A percentile compares a stretch with the other conserved stretches of the same genome.
These are phyloP conservation scores for Cerrena zonata DNA, from an alignment of 1,284 basidiomycete genomes.

Conservation along the genomic window DNA sequence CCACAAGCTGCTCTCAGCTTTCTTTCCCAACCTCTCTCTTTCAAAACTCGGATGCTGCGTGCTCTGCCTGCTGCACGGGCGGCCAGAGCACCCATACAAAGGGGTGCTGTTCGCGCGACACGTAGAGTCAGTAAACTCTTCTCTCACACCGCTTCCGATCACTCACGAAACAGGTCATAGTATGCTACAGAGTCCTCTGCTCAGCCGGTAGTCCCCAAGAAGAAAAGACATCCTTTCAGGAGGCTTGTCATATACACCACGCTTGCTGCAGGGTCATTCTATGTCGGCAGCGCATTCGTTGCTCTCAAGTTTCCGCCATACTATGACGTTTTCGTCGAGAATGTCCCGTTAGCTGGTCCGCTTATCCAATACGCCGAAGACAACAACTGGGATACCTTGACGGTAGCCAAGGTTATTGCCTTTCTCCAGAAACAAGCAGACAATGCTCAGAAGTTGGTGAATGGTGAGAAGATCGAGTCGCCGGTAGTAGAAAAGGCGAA, in stretches of 20 bases:
- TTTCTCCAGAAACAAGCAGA: conserved; percentile 47
- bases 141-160: conserved; percentile 5
- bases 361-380: conserved; percentile 80
- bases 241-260: conserved; percentile 55
- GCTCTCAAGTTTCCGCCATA: conserved; percentile 70
- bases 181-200: conserved; percentile 47
- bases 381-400: conserved; percentile 70
- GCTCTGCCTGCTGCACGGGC: conserved; percentile 49
- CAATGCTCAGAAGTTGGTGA: conserved; percentile 37
- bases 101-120: conserved; percentile 41
- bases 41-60: conserved; percentile 47
- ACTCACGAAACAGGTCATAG: conserved; percentile 34
- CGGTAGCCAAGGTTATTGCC: conserved; percentile 55
- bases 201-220: conserved; percentile 34
- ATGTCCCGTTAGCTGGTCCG: conserved; percentile 70
- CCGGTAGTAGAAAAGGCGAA: conserved; percentile 36
- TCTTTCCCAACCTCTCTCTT: neutral
- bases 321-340: conserved; percentile 76
- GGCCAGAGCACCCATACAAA: conserved; percentile 40
- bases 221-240: conserved; percentile 49
- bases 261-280: conserved; percentile 69
- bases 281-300: conserved; percentile 70
- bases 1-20: neutral
- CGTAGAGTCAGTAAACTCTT: conserved; percentile 45
- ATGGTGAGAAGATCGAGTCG: conserved; percentile 23